Evolutionary conservation across 192 early-diverging fungal species (phyloP).

Genomic region (Chytriomyces sp.): DNA sequence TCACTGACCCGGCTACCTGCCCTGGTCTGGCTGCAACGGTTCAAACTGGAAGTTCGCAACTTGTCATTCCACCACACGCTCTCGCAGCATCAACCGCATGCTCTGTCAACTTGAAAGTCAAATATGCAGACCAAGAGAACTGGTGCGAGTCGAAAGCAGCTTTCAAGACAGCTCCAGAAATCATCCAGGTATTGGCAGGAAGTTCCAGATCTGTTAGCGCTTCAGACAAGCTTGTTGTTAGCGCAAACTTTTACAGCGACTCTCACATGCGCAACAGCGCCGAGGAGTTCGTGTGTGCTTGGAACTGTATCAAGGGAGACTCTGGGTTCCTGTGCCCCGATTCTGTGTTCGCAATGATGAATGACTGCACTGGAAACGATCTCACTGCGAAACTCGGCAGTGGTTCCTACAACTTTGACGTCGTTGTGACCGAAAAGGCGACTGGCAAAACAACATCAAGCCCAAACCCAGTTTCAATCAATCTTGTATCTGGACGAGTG

Average conservation of each 20-base stretch:
- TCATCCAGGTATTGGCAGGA: conserved; percentile 33
- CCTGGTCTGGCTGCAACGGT: conserved; percentile 20
- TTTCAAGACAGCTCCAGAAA: conserved; percentile 29
- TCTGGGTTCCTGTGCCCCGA: conserved; percentile 22
- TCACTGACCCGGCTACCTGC: neutral
- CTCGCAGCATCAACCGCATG: conserved; percentile 17
- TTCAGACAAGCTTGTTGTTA: conserved; percentile 7
- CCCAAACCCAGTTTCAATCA: neutral
- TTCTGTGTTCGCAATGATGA: neutral
- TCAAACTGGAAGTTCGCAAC: neutral
- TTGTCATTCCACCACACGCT: conserved; percentile 29
- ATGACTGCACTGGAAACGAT: conserved; percentile 17
- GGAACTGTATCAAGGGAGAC: conserved; percentile 22
- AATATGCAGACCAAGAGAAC: conserved; percentile 14
- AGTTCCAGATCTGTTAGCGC: conserved; percentile 20
- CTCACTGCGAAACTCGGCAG: conserved; percentile 4
- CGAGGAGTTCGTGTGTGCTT: conserved; percentile 15
- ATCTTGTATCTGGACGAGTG: conserved; percentile 5
- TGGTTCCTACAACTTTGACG: conserved; percentile 15
- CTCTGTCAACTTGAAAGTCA: conserved; percentile 3
- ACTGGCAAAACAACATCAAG: conserved; percentile 5
- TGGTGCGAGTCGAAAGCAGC: neutral
- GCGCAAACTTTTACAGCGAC: conserved; percentile 20
- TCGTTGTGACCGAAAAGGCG: conserved; percentile 7
- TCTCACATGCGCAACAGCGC: neutral